Conservation (phyloP, 106 monocot genomes). For the Dendrobium nobile region DNA sequence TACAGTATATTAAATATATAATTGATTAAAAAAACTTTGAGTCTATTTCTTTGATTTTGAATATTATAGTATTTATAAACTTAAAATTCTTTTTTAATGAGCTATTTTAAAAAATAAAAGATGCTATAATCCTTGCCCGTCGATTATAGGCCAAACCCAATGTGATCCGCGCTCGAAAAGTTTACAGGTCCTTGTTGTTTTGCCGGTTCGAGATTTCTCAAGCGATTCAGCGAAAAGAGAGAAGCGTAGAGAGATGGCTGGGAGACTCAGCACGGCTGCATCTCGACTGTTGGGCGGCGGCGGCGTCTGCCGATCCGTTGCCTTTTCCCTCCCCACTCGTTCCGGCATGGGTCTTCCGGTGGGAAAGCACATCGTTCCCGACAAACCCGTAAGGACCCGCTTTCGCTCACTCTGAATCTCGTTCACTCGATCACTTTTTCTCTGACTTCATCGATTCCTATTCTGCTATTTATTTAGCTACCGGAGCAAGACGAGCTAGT, state of each 20-base stretch:
- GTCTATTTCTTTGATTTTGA: no score
- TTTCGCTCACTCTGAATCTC: not conserved
- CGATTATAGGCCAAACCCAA: no score
- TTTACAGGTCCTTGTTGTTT: no score
- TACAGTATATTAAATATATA: no score
- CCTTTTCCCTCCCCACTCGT: slow-evolving; percentile 49
- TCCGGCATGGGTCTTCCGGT: slow-evolving; percentile 93
- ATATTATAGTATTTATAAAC: no score
- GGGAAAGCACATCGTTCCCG: slow-evolving; percentile 84
- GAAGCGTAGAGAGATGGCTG: slow-evolving; percentile 39
- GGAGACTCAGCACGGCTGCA: slow-evolving; percentile 51
- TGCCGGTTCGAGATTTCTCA: no score
- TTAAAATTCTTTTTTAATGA: no score
- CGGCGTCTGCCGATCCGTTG: slow-evolving; percentile 39
- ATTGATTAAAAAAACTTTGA: no score
- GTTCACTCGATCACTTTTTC: not conserved
- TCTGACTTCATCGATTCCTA: not conserved
- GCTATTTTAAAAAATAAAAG: no score
- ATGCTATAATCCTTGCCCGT: no score
- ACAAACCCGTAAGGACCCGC: slow-evolving; percentile 48
- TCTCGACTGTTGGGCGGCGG: slow-evolving; percentile 55
- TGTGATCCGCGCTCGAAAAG: no score
- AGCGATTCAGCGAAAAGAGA: not conserved
- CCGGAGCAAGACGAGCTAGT: slow-evolving; percentile 66
- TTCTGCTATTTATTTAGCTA: slow-evolving; percentile 25